Evolutionary conservation across 352 stramenopile genomes (phyloP).

Genomic region (Proteromonas lacertae): DNA sequence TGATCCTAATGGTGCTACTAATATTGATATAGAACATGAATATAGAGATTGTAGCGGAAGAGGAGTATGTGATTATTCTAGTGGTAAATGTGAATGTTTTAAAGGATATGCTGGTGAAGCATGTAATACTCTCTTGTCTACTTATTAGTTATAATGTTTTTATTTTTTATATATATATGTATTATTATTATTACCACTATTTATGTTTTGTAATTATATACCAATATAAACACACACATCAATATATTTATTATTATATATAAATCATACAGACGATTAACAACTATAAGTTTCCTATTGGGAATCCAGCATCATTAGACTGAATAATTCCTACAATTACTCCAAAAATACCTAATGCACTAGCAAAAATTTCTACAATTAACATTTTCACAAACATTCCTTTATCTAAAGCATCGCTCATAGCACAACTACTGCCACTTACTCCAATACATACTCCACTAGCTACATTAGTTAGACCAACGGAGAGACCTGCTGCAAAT

Average conservation of each 20-base stretch:
- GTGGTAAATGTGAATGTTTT: neutral
- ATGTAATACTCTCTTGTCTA: no score
- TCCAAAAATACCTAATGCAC: conserved; percentile 87
- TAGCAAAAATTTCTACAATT: conserved; percentile 88
- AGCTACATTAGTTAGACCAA: conserved; percentile 90
- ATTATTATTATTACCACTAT: no score
- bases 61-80: neutral
- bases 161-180: no score
- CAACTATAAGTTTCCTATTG: no score
- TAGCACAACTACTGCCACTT: conserved; percentile 74
- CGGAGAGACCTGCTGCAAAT: conserved; percentile 76
- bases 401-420: conserved; percentile 87
- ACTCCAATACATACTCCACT: conserved; percentile 72
- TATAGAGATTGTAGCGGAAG: conserved; percentile 46
- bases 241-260: no score
- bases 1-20: no score
- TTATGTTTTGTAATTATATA: no score
- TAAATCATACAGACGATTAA: no score
- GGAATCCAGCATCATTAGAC: conserved; percentile 72
- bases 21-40: no score
- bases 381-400: conserved; percentile 96
- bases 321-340: conserved; percentile 86
- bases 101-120: neutral
- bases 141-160: no score
- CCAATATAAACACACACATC: no score